These are phyloP conservation scores for Forsythia viridissima DNA, from an alignment of 257 asterid species.

Conservation along the genomic window DNA sequence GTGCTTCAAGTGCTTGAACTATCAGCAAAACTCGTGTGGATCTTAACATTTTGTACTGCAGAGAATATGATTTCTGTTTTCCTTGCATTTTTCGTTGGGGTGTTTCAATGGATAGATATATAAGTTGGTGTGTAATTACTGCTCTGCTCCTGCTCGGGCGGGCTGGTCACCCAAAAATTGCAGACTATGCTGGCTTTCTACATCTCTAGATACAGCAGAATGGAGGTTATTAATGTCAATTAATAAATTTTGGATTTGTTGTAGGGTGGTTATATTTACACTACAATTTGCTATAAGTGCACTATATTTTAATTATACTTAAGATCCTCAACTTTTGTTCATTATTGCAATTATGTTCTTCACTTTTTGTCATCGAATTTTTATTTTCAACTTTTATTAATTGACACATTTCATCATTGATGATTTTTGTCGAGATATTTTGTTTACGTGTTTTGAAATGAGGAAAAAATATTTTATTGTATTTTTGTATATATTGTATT, in stretches of 20 bases:
- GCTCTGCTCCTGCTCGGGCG: not conserved
- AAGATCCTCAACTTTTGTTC: no score
- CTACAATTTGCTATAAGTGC: no score
- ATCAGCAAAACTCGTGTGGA: not conserved
- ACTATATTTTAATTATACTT: no score
- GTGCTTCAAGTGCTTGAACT: not conserved
- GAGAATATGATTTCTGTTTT: not conserved
- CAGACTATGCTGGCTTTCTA: not conserved
- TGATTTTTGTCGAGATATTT: no score
- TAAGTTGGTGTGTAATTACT: not conserved
- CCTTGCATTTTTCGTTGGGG: not conserved
- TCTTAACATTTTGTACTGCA: not conserved
- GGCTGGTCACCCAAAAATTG: not conserved
- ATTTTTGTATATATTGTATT: no score
- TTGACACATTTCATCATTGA: no score
- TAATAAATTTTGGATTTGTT: not conserved
- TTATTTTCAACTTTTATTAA: no score
- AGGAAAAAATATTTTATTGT: no score
- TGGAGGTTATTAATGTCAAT: not conserved
- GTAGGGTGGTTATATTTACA: no score
- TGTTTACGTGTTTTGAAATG: no score
- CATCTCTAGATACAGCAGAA: not conserved
- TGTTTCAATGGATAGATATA: not conserved
- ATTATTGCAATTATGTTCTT: no score
- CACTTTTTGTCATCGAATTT: no score